Evolutionary conservation across 2,329 filamentous ascomycete species (phyloP).

Genomic region (Fusarium dimerum): DNA sequence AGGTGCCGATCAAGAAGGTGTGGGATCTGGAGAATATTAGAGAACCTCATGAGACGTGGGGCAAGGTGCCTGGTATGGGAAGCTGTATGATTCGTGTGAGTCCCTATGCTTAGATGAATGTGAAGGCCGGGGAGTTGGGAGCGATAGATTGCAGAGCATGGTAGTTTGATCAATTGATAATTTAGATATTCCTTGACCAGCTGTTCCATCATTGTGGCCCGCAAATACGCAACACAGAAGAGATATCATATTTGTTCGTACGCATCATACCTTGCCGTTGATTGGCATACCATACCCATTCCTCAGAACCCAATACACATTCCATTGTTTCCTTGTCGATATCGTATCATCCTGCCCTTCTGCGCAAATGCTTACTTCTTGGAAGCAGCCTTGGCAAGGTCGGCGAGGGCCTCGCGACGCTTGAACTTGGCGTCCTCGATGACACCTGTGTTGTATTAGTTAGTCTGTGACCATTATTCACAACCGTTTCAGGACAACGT

Average conservation of each 20-base stretch:
- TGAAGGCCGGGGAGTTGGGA: not conserved
- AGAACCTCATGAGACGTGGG: conserved; percentile 40
- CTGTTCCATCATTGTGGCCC: too few species aligned
- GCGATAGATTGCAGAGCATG: too few species aligned
- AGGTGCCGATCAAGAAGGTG: conserved; percentile 39
- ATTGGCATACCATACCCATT: too few species aligned
- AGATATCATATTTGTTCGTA: too few species aligned
- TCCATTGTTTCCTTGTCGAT: not conserved
- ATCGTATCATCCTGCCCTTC: not conserved
- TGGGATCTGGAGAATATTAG: conserved; percentile 44
- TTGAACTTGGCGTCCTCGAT: conserved; percentile 78
- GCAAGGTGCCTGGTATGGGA: conserved; percentile 36
- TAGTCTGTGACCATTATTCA: conserved; percentile 4
- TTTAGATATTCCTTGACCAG: too few species aligned
- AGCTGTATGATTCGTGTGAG: conserved; percentile 35
- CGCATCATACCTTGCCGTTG: too few species aligned
- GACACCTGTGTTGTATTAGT: conserved; percentile 51
- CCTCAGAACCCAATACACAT: too few species aligned
- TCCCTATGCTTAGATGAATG: conserved; percentile 1
- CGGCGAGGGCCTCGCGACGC: conserved; percentile 69
- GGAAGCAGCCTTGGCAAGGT: conserved; percentile 56
- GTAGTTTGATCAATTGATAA: too few species aligned
- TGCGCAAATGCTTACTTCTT: conserved; percentile 21
- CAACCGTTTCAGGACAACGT: conserved; percentile 7
- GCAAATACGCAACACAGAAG: too few species aligned